Percentiles rank a stretch among this genome's conserved stretches.
These are phyloP conservation scores for Sclerotinia spermophila DNA, from an alignment of 2,329 filamentous ascomycete genomes.

Conservation along the genomic window DNA sequence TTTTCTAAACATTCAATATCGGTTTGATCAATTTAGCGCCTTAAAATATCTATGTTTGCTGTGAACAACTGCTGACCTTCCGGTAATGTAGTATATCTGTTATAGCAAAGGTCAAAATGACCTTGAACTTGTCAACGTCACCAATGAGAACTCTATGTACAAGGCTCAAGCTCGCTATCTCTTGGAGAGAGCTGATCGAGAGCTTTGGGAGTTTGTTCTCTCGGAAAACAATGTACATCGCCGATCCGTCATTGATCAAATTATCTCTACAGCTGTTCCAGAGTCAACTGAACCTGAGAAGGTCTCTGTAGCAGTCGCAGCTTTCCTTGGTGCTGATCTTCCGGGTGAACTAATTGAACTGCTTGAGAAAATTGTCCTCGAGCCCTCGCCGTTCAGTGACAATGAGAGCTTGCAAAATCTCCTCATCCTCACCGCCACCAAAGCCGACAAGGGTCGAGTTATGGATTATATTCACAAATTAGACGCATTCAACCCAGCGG, in stretches of 20 bases:
- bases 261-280: slow-evolving; percentile 90
- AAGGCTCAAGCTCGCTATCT: slow-evolving; percentile 95
- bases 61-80: too few relatives aligned
- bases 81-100: too few relatives aligned
- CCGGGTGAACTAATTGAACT: slow-evolving; percentile 94
- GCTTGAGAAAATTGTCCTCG: slow-evolving; percentile 98
- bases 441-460: slow-evolving; percentile 90
- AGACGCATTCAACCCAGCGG: slow-evolving; percentile 82
- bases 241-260: slow-evolving; percentile 90
- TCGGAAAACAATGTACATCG: slow-evolving; percentile 95
- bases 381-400: slow-evolving; percentile 98
- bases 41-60: too few relatives aligned
- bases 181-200: slow-evolving; percentile 80
- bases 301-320: slow-evolving; percentile 89
- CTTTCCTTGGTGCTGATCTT: slow-evolving; percentile 86
- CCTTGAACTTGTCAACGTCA: slow-evolving; percentile 93
- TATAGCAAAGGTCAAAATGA: slow-evolving; percentile 98
- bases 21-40: too few relatives aligned
- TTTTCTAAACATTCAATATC: too few relatives aligned
- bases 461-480: slow-evolving; percentile 96
- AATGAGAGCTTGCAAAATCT: slow-evolving; percentile 96
- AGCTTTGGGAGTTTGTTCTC: slow-evolving; percentile 93
- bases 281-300: slow-evolving; percentile 91
- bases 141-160: slow-evolving; percentile 99
- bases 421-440: slow-evolving; percentile 91